Base-by-base conservation (phyloP, 2,329 filamentous ascomycete genomes). In the Exophiala viscosa region DNA sequence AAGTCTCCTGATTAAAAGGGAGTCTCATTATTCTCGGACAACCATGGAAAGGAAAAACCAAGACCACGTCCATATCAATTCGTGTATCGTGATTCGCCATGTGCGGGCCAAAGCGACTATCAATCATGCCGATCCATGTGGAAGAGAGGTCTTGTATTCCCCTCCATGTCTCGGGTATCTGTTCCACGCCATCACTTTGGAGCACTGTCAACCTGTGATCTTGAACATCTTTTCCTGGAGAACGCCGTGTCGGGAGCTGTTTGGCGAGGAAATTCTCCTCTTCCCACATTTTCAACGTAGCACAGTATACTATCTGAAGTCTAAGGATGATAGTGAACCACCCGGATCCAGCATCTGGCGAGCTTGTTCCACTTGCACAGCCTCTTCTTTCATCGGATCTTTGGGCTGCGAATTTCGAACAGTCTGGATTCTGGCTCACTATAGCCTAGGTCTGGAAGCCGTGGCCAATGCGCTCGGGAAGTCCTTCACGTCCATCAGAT, bases 71-170 rank as follows among this genome's bases (percentile, higher is more conserved):
- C 20, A 11, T n/a, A 5, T 4, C 9, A 17, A 15, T 23, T 34
- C 28, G 38, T 43, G 31, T 48, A 48, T 42, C 28, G 13, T 48
- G 46, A 57, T 57, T 54, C 48, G 55, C 33, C 48, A 47, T 48
- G 47, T 49, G 33, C 50, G 23, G 49, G 43, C 45, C 18, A 47
- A 40, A 23, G 36, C 23, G 31, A 34, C 8, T 14, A 44, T 31
- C 32, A 28, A 20, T 23, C 41, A 39, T 40, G 48, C 39, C 48
- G 28, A 48, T 32, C 42, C 20, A 33, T 28, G 8, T 28, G 23
- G 23, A 28, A 28, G 23, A 13, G 34, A 28, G 41, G 13, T 39
- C 20, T 11, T 44, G 17, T 33, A 14, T 41, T 28, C 3, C 35
- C 41, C 9, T 23, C 28, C 8, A 34, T 35, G 36, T 51, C 52